A percentile compares a stretch with the other conserved stretches of the same genome.
These are phyloP conservation scores for Gnomoniopsis sp. DNA, from an alignment of 2,329 filamentous ascomycete genomes.

Conservation along the genomic window DNA sequence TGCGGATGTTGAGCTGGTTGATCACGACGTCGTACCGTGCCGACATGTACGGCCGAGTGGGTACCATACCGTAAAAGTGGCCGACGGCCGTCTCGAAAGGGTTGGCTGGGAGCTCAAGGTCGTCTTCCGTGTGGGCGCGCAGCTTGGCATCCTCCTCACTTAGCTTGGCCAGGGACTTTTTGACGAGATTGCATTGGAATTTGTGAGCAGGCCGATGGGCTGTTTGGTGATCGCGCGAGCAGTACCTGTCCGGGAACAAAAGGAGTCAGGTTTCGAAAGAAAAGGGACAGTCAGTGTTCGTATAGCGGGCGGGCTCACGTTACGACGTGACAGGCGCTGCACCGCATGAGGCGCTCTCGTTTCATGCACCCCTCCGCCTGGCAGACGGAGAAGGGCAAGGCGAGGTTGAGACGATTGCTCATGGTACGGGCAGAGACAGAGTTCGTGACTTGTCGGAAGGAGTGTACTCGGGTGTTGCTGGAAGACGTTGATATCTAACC, in stretches of 20 bases:
- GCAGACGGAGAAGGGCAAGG: not conserved
- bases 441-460: not conserved
- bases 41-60: conserved; percentile 35
- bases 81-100: conserved; percentile 30
- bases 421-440: not conserved
- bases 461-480: too few species aligned
- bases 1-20: conserved; percentile 28
- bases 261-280: not conserved
- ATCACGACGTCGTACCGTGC: conserved; percentile 27
- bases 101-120: conserved; percentile 4
- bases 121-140: conserved; percentile 11
- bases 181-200: conserved; percentile 22
- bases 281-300: not conserved
- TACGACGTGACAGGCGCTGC: conserved; percentile 22
- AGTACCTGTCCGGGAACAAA: conserved; percentile 22
- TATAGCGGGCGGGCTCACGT: not conserved
- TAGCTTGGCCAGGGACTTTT: conserved; percentile 17
- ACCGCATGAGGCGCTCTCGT: conserved; percentile 17
- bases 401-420: not conserved
- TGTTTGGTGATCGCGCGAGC: conserved; percentile 23
- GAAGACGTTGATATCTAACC: not conserved
- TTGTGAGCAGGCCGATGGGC: conserved; percentile 24
- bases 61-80: conserved; percentile 29
- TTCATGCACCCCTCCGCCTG: not conserved
- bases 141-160: conserved; percentile 23